A percentile compares a stretch with the other conserved stretches of the same genome.
Conservation (phyloP, 441 rosid genomes). For the Sinapis alba region DNA sequence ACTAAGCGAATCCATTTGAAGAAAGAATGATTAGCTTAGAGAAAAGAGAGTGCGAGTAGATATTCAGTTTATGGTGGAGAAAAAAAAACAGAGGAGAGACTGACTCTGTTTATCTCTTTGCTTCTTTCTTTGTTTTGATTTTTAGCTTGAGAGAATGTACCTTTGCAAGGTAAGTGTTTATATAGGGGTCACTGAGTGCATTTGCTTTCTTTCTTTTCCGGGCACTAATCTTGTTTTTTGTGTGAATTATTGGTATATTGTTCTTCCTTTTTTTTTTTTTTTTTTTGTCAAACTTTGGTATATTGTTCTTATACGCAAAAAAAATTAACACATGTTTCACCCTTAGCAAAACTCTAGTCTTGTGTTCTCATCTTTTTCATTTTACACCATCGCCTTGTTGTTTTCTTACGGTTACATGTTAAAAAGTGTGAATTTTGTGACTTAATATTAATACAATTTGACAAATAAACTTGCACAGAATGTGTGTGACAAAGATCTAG, state of each 20-base stretch:
- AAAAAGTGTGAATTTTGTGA: not conserved
- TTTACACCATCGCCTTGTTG: not conserved
- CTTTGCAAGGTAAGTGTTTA: constrained; percentile 25
- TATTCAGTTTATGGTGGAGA: not conserved
- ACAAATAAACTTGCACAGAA: not conserved
- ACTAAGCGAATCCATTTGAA: constrained; percentile 31
- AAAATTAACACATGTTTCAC: not conserved
- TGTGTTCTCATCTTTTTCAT: not conserved
- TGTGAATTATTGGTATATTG: not conserved
- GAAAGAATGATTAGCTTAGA: not conserved
- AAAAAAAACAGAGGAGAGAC: constrained; percentile 3
- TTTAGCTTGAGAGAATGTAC: constrained; percentile 21
- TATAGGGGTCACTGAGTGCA: constrained; percentile 17
- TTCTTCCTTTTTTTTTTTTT: too few species aligned
- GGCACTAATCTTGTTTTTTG: not conserved
- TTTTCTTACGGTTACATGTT: not conserved
- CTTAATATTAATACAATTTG: not conserved
- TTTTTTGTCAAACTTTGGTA: not conserved
- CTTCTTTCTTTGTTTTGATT: not conserved
- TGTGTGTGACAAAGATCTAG: not conserved
- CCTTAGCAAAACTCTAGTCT: not conserved
- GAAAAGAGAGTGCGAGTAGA: not conserved
- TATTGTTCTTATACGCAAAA: constrained; percentile 8
- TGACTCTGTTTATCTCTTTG: constrained; percentile 17
- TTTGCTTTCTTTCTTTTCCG: constrained; percentile 11